Base-by-base conservation (phyloP, 257 asterid genomes). In the Phtheirospermum japonicum region DNA sequence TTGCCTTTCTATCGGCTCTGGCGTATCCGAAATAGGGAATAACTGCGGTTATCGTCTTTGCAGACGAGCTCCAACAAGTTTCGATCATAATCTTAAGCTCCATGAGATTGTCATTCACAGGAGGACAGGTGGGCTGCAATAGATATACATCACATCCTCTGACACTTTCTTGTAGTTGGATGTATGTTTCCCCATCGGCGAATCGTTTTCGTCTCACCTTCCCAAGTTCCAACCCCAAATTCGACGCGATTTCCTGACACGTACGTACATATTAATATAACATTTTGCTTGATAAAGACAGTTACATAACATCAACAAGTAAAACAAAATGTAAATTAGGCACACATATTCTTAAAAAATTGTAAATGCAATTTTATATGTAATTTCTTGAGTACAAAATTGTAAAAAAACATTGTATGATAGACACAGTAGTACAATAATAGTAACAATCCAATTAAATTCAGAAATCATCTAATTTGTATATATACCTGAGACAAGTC, bases 41-140 rank as follows among this genome's bases (percentile, higher is more conserved):
- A 18, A 49, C 55, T 11, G 55, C 55, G 2, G 55, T 49, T 17
- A 49, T 49, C n/a, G 55, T 6, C 31, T 49, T 49, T 0, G 55
- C 55, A 7, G 55, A 49, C 55, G 55, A 18, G 30, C 55, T 49
- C 55, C 55, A 49, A 19, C 55, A 49, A 9, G 55, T 19, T 19
- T 49, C 55, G 30, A 49, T 49, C 55, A 49, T 49, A 6, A 49
- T 49, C 55, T 49, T 49, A 9, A 49, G 55, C 55, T 49, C 55
- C 55, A 49, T 49, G 13, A 49, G 55, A 9, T 49, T 49, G 31
- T 49, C 55, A 13, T 49, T 49, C 26, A 49, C 55, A 12, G 55
- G 55, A 8, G 55, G 55, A 49, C 55, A 49, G 0, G 55, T 49
- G n/a, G 55, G 55, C 31, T 49, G 31, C 13, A 49, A 2, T 0